phyloP scores from a whole-genome alignment of 805 yeast species.

The Candida berthetii region DNA sequence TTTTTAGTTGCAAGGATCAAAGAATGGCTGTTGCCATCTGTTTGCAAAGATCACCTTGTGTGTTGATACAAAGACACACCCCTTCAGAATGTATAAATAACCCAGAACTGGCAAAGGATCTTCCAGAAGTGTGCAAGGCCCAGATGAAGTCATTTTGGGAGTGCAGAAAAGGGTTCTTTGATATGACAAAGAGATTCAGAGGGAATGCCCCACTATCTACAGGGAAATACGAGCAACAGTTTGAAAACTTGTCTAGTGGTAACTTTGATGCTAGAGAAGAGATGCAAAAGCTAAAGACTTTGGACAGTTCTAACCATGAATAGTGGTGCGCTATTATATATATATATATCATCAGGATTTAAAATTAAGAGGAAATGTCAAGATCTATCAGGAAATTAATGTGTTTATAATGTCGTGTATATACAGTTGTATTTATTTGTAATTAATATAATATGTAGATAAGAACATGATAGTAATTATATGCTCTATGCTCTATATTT shows the following conservation, averaged over 20 bases:
- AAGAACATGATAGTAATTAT: background rate
- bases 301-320: constrained; percentile 43
- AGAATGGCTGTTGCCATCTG: constrained; percentile 94
- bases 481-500: no score
- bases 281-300: constrained; percentile 58
- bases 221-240: constrained; percentile 87
- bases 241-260: constrained; percentile 72
- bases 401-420: background rate
- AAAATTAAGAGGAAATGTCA: no score
- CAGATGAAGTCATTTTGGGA: constrained; percentile 83
- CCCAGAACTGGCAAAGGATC: constrained; percentile 65
- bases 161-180: constrained; percentile 87
- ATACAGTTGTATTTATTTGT: background rate
- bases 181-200: constrained; percentile 83
- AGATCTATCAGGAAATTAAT: background rate
- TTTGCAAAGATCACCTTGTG: constrained; percentile 94
- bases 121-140: constrained; percentile 86
- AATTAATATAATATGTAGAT: background rate
- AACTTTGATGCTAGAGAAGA: constrained; percentile 80
- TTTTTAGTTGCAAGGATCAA: constrained; percentile 81
- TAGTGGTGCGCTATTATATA: background rate
- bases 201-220: constrained; percentile 93
- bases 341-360: no score
- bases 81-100: constrained; percentile 85
- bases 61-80: constrained; percentile 78